Evolutionary conservation across 495 filamentous ascomycete genomes (phyloP).

Genomic region (Hypoxylon perforatum): DNA sequence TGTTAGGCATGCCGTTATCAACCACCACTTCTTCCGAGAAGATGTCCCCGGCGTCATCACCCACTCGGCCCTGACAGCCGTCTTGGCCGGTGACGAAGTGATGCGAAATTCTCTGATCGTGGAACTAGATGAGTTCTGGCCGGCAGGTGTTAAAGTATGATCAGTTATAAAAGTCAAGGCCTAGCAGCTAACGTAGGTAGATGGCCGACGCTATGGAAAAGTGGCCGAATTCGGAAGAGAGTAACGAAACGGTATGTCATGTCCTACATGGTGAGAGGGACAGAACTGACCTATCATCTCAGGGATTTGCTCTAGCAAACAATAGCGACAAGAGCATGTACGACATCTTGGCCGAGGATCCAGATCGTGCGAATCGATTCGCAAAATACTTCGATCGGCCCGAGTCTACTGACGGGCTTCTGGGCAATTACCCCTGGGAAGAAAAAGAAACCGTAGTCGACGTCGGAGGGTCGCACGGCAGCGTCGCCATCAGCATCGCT

Average conservation of each 20-base stretch:
- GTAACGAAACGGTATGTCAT: conserved; percentile 31
- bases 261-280: neutral
- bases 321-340: conserved; percentile 38
- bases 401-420: conserved; percentile 5
- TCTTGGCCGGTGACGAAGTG: conserved; percentile 17
- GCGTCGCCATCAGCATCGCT: conserved; percentile 28
- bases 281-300: neutral
- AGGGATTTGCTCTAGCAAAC: conserved; percentile 37
- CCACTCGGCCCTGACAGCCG: conserved; percentile 31
- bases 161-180: neutral
- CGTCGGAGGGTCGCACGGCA: conserved; percentile 34
- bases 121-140: conserved; percentile 41
- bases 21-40: conserved; percentile 38
- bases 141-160: conserved; percentile 34
- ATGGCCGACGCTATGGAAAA: conserved; percentile 40
- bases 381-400: conserved; percentile 25
- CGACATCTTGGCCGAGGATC: conserved; percentile 31
- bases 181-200: conserved; percentile 12
- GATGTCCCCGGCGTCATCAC: conserved; percentile 25
- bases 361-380: conserved; percentile 27
- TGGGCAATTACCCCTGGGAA: conserved; percentile 34
- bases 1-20: conserved; percentile 38
- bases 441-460: conserved; percentile 28
- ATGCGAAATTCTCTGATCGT: conserved; percentile 26
- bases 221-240: conserved; percentile 43